A percentile compares a stretch with the other conserved stretches of the same genome.
These are phyloP conservation scores for Chaetomiaceae sp. DNA, from an alignment of 2,329 filamentous ascomycete species.

Conservation along the genomic window DNA sequence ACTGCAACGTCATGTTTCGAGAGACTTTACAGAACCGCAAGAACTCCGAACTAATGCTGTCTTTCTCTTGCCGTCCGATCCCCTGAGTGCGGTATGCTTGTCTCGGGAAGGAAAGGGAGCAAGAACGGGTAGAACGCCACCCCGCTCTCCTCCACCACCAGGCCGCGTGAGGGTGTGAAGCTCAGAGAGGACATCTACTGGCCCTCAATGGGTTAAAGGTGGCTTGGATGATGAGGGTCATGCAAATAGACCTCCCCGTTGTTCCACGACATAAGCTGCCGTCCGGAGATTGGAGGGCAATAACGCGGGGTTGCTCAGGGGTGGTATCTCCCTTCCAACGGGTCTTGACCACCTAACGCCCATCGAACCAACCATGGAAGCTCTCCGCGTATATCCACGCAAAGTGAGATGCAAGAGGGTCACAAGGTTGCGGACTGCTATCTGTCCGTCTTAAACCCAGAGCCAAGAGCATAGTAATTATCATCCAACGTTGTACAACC, in stretches of 20 bases:
- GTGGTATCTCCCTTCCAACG: too few species aligned
- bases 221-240: background rate
- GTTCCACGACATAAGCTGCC: conserved; percentile 11
- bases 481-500: too few species aligned
- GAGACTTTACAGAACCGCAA: background rate
- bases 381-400: too few species aligned
- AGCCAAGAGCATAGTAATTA: background rate
- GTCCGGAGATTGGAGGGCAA: background rate
- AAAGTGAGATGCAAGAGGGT: background rate
- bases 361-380: too few species aligned
- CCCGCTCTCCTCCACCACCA: too few species aligned
- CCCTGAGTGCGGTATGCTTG: too few species aligned
- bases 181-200: background rate
- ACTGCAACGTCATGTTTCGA: too few species aligned
- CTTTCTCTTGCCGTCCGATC: too few species aligned
- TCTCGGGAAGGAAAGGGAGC: background rate
- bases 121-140: background rate
- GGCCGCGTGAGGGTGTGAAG: background rate
- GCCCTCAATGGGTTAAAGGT: background rate
- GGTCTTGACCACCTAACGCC: too few species aligned
- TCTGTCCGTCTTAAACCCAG: background rate
- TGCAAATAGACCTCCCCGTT: conserved; percentile 6
- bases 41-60: too few species aligned
- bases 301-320: conserved; percentile 5
- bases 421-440: background rate